Evolutionary conservation across 345 rosid genomes (phyloP).

Genomic region (Atalantia buxifolia): DNA sequence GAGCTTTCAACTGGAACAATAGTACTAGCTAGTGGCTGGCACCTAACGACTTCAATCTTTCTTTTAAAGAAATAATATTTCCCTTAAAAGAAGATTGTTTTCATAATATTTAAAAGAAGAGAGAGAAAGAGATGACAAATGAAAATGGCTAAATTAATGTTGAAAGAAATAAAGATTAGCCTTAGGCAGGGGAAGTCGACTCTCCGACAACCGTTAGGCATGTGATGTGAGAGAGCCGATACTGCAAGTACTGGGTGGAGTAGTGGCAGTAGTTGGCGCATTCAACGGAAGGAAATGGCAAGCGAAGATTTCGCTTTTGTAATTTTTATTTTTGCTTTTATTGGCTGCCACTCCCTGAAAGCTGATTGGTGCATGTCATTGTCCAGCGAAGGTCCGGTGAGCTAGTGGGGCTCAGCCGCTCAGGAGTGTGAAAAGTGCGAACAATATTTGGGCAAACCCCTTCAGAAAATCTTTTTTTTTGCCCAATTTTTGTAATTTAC

Average conservation of each 20-base stretch:
- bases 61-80: neutral
- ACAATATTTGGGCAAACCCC: too few species aligned
- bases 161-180: neutral
- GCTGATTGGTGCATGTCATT: too few species aligned
- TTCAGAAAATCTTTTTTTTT: too few species aligned
- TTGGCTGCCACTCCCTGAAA: neutral
- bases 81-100: neutral
- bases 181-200: neutral
- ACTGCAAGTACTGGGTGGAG: neutral
- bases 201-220: neutral
- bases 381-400: neutral
- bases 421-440: too few species aligned
- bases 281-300: neutral
- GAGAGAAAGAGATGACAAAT: neutral
- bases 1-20: neutral
- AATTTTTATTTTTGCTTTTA: neutral
- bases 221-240: neutral
- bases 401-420: neutral
- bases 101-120: too few species aligned
- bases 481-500: too few species aligned
- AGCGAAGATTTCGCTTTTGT: neutral
- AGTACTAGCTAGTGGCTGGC: neutral
- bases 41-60: slow-evolving; percentile 3
- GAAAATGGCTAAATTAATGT: neutral
- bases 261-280: neutral